Conservation (phyloP, 148 eudicot genomes). For the Nepenthes mirabilis region DNA sequence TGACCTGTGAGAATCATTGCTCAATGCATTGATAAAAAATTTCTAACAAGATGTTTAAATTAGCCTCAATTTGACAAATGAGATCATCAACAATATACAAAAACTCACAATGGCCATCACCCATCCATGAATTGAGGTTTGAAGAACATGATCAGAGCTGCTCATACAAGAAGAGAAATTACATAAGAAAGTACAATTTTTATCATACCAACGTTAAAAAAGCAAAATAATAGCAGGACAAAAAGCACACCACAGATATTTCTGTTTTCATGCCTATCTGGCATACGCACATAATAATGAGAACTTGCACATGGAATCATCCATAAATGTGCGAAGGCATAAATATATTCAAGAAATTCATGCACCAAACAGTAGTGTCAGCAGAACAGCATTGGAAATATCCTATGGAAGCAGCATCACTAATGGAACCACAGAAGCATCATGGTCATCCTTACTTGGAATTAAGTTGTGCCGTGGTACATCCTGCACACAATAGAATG, state of each 20-base stretch:
- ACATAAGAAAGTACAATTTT: neutral
- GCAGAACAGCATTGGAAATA: neutral
- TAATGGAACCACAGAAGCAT: neutral
- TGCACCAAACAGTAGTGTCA: no score
- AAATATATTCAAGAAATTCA: no score
- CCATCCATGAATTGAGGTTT: slow-evolving; percentile 95
- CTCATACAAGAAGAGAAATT: slow-evolving; percentile 8
- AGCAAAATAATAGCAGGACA: neutral
- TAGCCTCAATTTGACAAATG: neutral
- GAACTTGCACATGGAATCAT: no score
- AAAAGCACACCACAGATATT: neutral
- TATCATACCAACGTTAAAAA: neutral
- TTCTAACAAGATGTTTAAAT: neutral
- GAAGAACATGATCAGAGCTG: slow-evolving; percentile 93
- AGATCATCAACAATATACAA: slow-evolving; percentile 1
- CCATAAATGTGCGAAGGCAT: no score
- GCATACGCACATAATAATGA: no score
- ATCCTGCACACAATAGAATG: slow-evolving; percentile 84
- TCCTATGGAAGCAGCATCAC: neutral
- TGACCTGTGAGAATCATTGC: slow-evolving; percentile 39
- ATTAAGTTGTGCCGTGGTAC: slow-evolving; percentile 96
- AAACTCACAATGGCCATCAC: slow-evolving; percentile 95
- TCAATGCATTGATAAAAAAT: neutral
- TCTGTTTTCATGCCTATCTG: no score
- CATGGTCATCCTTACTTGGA: slow-evolving; percentile 49